Evolutionary conservation across 139 green algal genomes (phyloP).

Genomic region (Haematococcus lacustris): DNA sequence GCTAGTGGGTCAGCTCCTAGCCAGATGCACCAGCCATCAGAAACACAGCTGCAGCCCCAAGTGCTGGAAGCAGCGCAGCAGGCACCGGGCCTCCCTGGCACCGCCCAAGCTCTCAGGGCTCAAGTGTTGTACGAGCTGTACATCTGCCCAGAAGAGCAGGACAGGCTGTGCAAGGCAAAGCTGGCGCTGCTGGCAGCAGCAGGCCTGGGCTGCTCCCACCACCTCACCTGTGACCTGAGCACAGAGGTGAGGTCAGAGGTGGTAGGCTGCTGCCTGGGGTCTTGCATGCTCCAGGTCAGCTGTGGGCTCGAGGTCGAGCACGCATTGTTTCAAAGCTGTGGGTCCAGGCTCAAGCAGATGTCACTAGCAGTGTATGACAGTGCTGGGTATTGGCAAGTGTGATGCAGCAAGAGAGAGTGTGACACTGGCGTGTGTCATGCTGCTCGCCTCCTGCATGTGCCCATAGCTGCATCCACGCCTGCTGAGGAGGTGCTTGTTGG

Average conservation of each 20-base stretch:
- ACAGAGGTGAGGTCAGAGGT: conserved; percentile 3
- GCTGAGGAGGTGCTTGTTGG: background rate
- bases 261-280: too few relatives aligned
- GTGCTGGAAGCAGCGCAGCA: too few relatives aligned
- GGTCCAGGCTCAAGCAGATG: background rate
- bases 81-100: too few relatives aligned
- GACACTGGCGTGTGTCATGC: background rate
- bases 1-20: too few relatives aligned
- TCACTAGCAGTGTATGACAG: background rate
- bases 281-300: too few relatives aligned
- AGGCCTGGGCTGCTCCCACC: conserved; percentile 19
- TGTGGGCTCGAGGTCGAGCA: background rate
- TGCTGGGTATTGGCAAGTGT: background rate
- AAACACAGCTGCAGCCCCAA: too few relatives aligned
- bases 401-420: background rate
- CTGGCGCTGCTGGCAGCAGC: conserved; percentile 17
- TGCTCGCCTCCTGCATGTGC: background rate
- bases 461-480: background rate
- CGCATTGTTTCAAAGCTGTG: background rate
- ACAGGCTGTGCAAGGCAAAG: conserved; percentile 10
- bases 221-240: conserved; percentile 8
- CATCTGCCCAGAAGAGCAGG: conserved; percentile 11
- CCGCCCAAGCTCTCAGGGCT: too few relatives aligned
- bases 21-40: too few relatives aligned
- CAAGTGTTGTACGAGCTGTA: conserved; percentile 20